Conservation (phyloP, 192 early-diverging fungal genomes). For the Coemansia sp. region DNA sequence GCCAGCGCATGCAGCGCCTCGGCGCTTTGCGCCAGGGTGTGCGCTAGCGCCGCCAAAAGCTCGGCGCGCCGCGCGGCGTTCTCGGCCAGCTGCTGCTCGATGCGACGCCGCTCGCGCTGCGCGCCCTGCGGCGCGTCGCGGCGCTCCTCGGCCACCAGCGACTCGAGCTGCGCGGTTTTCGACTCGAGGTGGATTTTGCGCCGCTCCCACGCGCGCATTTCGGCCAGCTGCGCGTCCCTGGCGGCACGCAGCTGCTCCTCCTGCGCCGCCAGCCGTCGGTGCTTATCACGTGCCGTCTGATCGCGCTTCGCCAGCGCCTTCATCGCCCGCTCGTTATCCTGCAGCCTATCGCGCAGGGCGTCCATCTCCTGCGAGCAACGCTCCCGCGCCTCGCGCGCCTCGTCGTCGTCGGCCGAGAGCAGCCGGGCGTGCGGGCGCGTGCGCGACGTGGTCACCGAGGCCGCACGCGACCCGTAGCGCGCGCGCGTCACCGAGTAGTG, state of each 20-base stretch:
- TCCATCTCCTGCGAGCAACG: conserved; percentile 23
- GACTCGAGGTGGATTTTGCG: conserved; percentile 24
- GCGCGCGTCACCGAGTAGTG: conserved; percentile 27
- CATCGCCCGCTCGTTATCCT: conserved; percentile 31
- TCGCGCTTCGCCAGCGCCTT: conserved; percentile 21
- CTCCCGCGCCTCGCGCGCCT: conserved; percentile 23
- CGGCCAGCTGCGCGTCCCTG: conserved; percentile 13
- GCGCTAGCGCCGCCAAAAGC: conserved; percentile 7
- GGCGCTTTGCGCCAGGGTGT: not conserved
- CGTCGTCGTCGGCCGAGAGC: conserved; percentile 37
- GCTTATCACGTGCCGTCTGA: conserved; percentile 25
- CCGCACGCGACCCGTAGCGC: conserved; percentile 39
- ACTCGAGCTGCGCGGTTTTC: conserved; percentile 22
- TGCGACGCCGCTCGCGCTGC: conserved; percentile 13
- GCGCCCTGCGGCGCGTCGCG: conserved; percentile 7
- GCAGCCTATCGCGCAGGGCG: conserved; percentile 20
- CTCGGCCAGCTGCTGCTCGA: conserved; percentile 9
- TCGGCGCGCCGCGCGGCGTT: conserved; percentile 23
- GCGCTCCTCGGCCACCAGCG: conserved; percentile 18
- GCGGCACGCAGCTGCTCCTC: conserved; percentile 29
- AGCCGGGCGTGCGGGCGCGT: conserved; percentile 16
- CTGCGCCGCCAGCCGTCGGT: conserved; percentile 20
- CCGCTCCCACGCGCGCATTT: conserved; percentile 17
- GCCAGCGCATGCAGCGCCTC: conserved; percentile 12
- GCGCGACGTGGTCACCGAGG: conserved; percentile 35